These are phyloP conservation scores for Leccinum longicurvipes DNA, from an alignment of 768 basidiomycete genomes.

Conservation along the genomic window DNA sequence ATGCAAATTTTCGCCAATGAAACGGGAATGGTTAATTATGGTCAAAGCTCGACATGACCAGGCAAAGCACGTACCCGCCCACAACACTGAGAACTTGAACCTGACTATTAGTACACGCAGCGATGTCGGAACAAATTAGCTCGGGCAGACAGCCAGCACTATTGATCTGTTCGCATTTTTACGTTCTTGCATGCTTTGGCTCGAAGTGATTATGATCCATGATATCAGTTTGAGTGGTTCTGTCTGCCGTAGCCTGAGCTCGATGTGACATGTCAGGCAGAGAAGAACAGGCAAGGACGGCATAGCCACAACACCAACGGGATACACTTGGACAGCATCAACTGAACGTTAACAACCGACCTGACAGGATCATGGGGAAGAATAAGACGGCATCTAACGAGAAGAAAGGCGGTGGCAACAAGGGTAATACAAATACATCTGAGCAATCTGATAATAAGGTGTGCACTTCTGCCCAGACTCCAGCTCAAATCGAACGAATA, in stretches of 20 bases:
- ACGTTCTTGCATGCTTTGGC: slow-evolving; percentile 97
- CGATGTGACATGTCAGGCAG: too few relatives aligned
- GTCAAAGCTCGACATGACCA: not conserved
- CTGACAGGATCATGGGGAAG: slow-evolving; percentile 25
- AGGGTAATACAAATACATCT: slow-evolving; percentile 9
- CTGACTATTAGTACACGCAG: slow-evolving; percentile 65
- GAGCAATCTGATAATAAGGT: slow-evolving; percentile 27
- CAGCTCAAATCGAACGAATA: not conserved
- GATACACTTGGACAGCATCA: not conserved
- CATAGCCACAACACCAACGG: too few relatives aligned
- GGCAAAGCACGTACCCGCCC: slow-evolving; percentile 64
- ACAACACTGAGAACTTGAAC: slow-evolving; percentile 98
- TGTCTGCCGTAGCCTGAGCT: slow-evolving; percentile 79
- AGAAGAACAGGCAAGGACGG: too few relatives aligned
- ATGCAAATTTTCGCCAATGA: slow-evolving; percentile 94
- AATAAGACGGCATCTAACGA: slow-evolving; percentile 25
- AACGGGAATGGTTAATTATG: not conserved
- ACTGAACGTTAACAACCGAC: too few relatives aligned
- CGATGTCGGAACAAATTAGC: slow-evolving; percentile 6
- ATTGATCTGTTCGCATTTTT: slow-evolving; percentile 65
- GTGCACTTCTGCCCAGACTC: not conserved
- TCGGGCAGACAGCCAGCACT: not conserved
- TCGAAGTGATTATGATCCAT: slow-evolving; percentile 91
- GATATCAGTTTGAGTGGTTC: slow-evolving; percentile 97
- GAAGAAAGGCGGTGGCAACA: slow-evolving; percentile 22